Conservation (phyloP, 2,329 filamentous ascomycete species). For the Arthroderma uncinatum region DNA sequence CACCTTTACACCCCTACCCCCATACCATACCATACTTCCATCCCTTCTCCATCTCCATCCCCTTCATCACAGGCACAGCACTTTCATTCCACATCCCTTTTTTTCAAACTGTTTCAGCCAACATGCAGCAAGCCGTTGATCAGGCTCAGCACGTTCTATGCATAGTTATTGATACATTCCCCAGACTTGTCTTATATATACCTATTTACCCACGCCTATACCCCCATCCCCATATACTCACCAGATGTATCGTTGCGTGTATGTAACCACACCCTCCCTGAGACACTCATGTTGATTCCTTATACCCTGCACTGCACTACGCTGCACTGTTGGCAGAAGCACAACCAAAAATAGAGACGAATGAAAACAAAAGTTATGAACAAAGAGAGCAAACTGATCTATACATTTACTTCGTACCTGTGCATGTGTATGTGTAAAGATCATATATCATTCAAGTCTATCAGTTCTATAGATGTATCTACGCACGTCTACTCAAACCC, state of each 20-base stretch:
- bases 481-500: slow-evolving; percentile 43
- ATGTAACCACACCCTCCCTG: background rate
- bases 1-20: background rate
- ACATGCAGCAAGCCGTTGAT: background rate
- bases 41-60: background rate
- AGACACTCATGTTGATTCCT: background rate
- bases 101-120: background rate
- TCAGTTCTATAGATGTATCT: background rate
- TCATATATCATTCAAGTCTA: too few relatives aligned
- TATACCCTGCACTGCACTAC: background rate
- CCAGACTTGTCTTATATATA: background rate
- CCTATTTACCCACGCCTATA: background rate
- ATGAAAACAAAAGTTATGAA: background rate
- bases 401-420: background rate
- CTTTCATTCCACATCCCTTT: background rate
- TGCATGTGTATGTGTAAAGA: background rate
- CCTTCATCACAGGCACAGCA: background rate
- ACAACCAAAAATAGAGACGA: background rate
- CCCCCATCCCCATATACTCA: background rate
- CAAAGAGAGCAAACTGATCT: background rate
- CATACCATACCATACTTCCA: background rate
- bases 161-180: background rate
- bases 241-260: background rate
- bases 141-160: background rate
- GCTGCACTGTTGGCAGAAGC: background rate